These are phyloP conservation scores for Talaromyces adpressus DNA, from an alignment of 495 filamentous ascomycete genomes.

Conservation along the genomic window DNA sequence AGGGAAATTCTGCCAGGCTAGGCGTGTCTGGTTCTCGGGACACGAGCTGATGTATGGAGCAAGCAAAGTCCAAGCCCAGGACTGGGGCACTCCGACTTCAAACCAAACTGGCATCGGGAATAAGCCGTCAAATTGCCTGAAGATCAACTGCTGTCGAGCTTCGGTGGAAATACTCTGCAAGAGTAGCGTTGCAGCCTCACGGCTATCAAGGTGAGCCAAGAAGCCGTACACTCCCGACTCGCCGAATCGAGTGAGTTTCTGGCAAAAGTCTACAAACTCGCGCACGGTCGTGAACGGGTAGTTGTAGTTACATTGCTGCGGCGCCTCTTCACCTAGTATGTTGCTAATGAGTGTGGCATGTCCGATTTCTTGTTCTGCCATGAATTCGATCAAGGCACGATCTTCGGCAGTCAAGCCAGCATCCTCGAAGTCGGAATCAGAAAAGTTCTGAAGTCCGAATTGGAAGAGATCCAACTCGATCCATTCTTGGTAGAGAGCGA, in stretches of 20 bases:
- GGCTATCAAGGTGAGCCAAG: conserved; percentile 70
- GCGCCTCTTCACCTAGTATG: conserved; percentile 64
- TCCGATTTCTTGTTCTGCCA: conserved; percentile 80
- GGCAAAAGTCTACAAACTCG: conserved; percentile 81
- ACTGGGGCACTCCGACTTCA: conserved; percentile 72
- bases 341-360: conserved; percentile 75
- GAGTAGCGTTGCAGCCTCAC: conserved; percentile 65
- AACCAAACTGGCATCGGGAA: conserved; percentile 87
- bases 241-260: conserved; percentile 76
- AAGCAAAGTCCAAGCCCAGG: conserved; percentile 80
- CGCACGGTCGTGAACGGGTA: conserved; percentile 72
- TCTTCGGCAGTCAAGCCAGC: conserved; percentile 64
- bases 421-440: conserved; percentile 58
- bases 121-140: conserved; percentile 78
- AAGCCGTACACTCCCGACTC: conserved; percentile 84
- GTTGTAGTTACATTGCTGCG: conserved; percentile 71
- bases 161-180: conserved; percentile 76
- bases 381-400: conserved; percentile 67
- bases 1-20: conserved; percentile 89
- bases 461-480: conserved; percentile 88
- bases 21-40: conserved; percentile 63
- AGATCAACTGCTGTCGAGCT: conserved; percentile 80
- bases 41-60: conserved; percentile 81
- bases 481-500: conserved; percentile 76
- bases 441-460: conserved; percentile 66